Evolutionary conservation across 345 rosid genomes (phyloP), one percentile per base, ranked within the genome.

Genomic region (Eucalyptus marginata): DNA sequence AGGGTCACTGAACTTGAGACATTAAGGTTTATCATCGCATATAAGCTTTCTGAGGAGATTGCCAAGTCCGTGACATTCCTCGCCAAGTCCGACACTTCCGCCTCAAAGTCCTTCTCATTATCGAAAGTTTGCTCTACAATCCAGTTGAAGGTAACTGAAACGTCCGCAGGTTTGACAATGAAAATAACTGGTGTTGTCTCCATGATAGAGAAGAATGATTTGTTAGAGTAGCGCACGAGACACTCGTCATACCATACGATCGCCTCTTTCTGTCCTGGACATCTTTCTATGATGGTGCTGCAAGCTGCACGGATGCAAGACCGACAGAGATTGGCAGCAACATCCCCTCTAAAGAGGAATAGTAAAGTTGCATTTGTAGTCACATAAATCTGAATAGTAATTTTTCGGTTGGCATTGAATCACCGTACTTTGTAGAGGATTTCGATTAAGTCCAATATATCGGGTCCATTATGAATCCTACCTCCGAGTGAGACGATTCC

Each of bases 241-340:
- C 96, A 92, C 76, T 89, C 43, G 7, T 92, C 95, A 7, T 91
- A 91, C 94, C 93, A 93, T 46, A 92, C 47, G 56, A 92, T n/a
- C 16, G 94, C 96, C 4, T 9, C 86, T 83, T 52, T 90, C 31
- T 71, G 36, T 25, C 50, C 87, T 16, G 92, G 92, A 64, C 96
- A 94, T 43, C 3, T 64, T 22, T 76, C 86, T 36, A 20, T 7
- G 7, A 93, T 80, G 20, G 31, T 80, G 0, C 29, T 10, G 31
- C 29, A 31, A 4, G 93, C 92, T 7, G 2, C 5, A 18, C 16
- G 33, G 12, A 90, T 87, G 85, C 93, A 93, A 15, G 36, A 20
- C 46, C 31, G 80, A 87, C 93, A 93, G 6, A 16, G n/a, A 6
- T 50, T 29, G 12, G 80, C 7, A 29, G 76, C n/a, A 2, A 18